Evolutionary conservation across 345 rosid species (phyloP).

Genomic region (Carallia brachiata): DNA sequence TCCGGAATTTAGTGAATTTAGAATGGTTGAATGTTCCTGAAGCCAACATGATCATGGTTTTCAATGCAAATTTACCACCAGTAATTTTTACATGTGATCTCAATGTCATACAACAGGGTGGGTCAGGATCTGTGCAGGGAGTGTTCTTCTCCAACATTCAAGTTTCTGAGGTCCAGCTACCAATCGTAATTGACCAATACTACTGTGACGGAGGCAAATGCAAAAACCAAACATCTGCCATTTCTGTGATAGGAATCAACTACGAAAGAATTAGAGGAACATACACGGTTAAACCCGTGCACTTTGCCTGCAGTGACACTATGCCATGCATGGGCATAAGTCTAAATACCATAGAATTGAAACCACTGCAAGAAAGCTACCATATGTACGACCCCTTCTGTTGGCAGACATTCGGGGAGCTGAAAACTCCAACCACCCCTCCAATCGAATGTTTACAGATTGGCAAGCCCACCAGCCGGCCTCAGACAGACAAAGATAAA

Average conservation of each 20-base stretch:
- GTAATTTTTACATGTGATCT: constrained; percentile 9
- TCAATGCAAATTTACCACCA: constrained; percentile 8
- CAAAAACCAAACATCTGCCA: constrained; percentile 79
- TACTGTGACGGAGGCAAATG: constrained; percentile 80
- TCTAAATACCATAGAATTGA: constrained; percentile 60
- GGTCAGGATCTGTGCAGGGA: constrained; percentile 83
- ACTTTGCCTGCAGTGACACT: constrained; percentile 89
- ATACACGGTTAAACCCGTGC: constrained; percentile 85
- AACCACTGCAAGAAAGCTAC: constrained; percentile 65
- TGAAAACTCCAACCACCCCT: constrained; percentile 73
- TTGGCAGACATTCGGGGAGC: constrained; percentile 85
- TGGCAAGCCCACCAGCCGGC: constrained; percentile 81
- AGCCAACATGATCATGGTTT: neutral
- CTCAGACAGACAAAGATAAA: constrained; percentile 53
- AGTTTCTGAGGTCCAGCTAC: constrained; percentile 85
- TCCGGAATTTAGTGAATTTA: too few species aligned
- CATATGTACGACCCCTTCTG: constrained; percentile 87
- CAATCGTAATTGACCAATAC: constrained; percentile 85
- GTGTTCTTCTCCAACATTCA: constrained; percentile 89
- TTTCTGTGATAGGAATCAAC: constrained; percentile 79
- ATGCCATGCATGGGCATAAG: constrained; percentile 81
- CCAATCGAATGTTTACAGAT: constrained; percentile 80
- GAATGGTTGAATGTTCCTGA: too few species aligned
- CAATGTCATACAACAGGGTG: constrained; percentile 66
- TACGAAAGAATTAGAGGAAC: constrained; percentile 81